phyloP scores from a whole-genome alignment of 768 basidiomycete genomes.

The Lactarius deliciosus region DNA sequence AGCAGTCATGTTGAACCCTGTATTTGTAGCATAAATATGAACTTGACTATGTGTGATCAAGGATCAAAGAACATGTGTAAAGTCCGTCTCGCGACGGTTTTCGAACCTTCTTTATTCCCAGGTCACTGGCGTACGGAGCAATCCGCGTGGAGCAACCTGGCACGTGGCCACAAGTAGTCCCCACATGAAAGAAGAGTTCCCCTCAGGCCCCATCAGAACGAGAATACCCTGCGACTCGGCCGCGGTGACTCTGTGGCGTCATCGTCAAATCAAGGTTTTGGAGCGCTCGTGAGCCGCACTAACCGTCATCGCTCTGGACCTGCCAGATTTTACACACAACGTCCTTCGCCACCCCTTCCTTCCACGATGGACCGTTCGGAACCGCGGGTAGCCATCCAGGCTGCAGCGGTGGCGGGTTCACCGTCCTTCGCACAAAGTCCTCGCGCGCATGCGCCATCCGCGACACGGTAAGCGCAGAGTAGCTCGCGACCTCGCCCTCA shows the following conservation, averaged over 20 bases:
- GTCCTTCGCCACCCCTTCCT: neutral
- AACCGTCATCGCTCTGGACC: neutral
- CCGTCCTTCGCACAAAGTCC: conserved; percentile 6
- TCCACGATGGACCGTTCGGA: neutral
- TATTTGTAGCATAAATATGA: conserved; percentile 19
- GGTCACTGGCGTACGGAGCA: neutral
- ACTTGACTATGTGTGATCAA: conserved; percentile 2
- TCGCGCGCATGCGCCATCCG: conserved; percentile 21
- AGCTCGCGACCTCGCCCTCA: conserved; percentile 14
- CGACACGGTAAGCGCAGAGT: conserved; percentile 17
- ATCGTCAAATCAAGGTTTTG: neutral
- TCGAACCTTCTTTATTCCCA: conserved; percentile 10
- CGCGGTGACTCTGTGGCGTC: neutral
- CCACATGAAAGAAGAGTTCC: neutral
- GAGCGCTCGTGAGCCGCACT: neutral
- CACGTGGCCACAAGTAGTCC: neutral
- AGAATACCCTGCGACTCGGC: neutral
- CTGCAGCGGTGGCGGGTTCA: neutral
- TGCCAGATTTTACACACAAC: conserved; percentile 16
- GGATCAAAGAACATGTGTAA: neutral
- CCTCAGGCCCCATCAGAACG: neutral
- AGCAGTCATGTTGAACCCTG: conserved; percentile 9
- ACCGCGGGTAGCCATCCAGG: neutral
- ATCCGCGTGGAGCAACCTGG: neutral
- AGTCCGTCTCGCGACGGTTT: conserved; percentile 1